phyloP scores from a whole-genome alignment of 140 eudicot species.

The Anethum foeniculum region DNA sequence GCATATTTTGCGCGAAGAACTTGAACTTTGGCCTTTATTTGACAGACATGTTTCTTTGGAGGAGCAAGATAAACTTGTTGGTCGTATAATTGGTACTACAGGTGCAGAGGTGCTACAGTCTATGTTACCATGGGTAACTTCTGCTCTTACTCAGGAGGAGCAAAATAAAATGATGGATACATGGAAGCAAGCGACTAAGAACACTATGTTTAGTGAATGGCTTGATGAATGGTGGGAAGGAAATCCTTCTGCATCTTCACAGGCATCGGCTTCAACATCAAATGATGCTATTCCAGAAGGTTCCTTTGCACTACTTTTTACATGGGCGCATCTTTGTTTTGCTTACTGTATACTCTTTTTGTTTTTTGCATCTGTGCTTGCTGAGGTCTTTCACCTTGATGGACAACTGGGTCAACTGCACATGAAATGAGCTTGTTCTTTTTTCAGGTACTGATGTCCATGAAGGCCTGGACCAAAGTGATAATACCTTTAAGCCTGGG shows the following conservation, averaged over 20 bases:
- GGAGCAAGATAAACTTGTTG: slow-evolving; percentile 96
- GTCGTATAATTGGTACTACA: slow-evolving; percentile 93
- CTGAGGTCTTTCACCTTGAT: slow-evolving; percentile 2
- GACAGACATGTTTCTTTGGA: slow-evolving; percentile 95
- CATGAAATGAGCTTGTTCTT: background rate
- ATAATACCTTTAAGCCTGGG: slow-evolving; percentile 92
- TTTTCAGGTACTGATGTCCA: slow-evolving; percentile 47
- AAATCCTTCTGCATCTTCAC: slow-evolving; percentile 44
- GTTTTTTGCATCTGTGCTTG: background rate
- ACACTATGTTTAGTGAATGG: slow-evolving; percentile 98
- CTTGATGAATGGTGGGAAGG: slow-evolving; percentile 99
- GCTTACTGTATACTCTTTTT: background rate
- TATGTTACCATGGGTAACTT: slow-evolving; percentile 99
- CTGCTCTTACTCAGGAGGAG: slow-evolving; percentile 97
- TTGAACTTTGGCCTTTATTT: slow-evolving; percentile 97
- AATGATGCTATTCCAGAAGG: slow-evolving; percentile 58
- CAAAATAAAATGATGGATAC: slow-evolving; percentile 97
- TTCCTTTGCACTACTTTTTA: slow-evolving; percentile 15
- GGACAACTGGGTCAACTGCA: background rate
- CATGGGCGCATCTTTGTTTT: background rate
- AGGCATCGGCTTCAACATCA: slow-evolving; percentile 47
- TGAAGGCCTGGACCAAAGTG: slow-evolving; percentile 72
- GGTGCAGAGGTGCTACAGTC: slow-evolving; percentile 99
- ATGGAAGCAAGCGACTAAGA: slow-evolving; percentile 93
- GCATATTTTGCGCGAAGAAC: slow-evolving; percentile 92